phyloP scores from a whole-genome alignment of 2,329 filamentous ascomycete species.

The Chaetomium sp. region DNA sequence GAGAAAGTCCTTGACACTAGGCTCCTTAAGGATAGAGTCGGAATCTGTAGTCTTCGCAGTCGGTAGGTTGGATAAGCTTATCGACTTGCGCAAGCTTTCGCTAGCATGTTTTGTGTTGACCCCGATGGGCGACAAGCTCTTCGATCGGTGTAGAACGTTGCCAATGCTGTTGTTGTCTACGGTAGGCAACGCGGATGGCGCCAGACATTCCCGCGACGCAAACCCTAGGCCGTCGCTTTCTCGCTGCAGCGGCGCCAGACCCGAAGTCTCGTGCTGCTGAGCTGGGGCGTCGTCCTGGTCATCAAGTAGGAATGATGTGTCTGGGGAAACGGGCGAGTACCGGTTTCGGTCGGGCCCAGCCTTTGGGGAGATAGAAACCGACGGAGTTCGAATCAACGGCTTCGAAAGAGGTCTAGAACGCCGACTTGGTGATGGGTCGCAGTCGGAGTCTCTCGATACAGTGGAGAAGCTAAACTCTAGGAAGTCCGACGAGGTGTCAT shows the following conservation, averaged over 20 bases:
- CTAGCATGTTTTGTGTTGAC: neutral
- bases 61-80: constrained; percentile 30
- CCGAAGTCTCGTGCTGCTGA: constrained; percentile 17
- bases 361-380: constrained; percentile 30
- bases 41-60: constrained; percentile 38
- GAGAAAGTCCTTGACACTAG: constrained; percentile 57
- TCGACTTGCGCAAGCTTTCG: constrained; percentile 26
- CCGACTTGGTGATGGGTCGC: constrained; percentile 9
- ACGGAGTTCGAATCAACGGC: constrained; percentile 20
- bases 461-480: constrained; percentile 32
- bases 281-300: constrained; percentile 24
- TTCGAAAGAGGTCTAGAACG: constrained; percentile 27
- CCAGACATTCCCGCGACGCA: constrained; percentile 14
- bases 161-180: neutral
- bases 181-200: constrained; percentile 31
- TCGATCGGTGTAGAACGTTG: constrained; percentile 7
- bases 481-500: constrained; percentile 27
- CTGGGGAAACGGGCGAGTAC: constrained; percentile 22
- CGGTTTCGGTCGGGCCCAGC: constrained; percentile 27
- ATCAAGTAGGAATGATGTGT: constrained; percentile 9
- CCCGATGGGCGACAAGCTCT: constrained; percentile 16
- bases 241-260: constrained; percentile 1
- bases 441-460: constrained; percentile 2
- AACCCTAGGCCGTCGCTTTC: constrained; percentile 13
- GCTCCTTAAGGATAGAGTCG: constrained; percentile 51